phyloP scores from a whole-genome alignment of 1,139 yeast genomes.

The Taphrina sp. region DNA sequence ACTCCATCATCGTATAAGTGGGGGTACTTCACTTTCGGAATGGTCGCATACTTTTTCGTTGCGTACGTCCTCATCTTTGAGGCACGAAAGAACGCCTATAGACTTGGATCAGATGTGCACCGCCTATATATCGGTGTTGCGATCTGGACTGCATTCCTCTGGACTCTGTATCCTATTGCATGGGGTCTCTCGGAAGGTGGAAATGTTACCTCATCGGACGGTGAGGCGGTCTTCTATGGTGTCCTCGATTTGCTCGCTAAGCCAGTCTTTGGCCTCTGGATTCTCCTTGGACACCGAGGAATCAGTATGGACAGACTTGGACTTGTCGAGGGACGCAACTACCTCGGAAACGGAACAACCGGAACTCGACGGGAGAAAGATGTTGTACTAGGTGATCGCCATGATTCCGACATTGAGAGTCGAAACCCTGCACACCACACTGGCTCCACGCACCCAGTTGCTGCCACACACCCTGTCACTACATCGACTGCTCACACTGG shows the following conservation, averaged over 20 bases:
- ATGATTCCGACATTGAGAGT: conserved; percentile 4
- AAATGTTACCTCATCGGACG: conserved; percentile 57
- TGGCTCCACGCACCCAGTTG: no score
- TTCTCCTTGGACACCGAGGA: conserved; percentile 25
- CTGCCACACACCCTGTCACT: no score
- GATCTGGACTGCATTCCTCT: conserved; percentile 46
- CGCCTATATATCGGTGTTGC: conserved; percentile 39
- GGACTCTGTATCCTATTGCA: conserved; percentile 54
- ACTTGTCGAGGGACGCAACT: conserved; percentile 18
- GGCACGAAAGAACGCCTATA: conserved; percentile 35
- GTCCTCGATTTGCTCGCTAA: conserved; percentile 49
- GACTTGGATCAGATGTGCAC: conserved; percentile 36
- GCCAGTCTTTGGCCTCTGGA: conserved; percentile 34
- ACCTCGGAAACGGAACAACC: conserved; percentile 17
- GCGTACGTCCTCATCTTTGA: conserved; percentile 36
- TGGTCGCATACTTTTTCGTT: conserved; percentile 40
- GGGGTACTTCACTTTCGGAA: conserved; percentile 57
- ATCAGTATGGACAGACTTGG: conserved; percentile 29
- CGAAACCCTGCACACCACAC: conserved; percentile 17
- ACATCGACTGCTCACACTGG: no score
- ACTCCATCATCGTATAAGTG: conserved; percentile 58
- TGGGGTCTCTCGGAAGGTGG: conserved; percentile 66
- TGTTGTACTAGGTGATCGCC: conserved; percentile 20
- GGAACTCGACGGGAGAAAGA: conserved; percentile 15
- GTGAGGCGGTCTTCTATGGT: conserved; percentile 61